Percentiles rank a stretch among this genome's conserved stretches.
Conservation (phyloP, 257 asterid species). For the Phtheirospermum japonicum region DNA sequence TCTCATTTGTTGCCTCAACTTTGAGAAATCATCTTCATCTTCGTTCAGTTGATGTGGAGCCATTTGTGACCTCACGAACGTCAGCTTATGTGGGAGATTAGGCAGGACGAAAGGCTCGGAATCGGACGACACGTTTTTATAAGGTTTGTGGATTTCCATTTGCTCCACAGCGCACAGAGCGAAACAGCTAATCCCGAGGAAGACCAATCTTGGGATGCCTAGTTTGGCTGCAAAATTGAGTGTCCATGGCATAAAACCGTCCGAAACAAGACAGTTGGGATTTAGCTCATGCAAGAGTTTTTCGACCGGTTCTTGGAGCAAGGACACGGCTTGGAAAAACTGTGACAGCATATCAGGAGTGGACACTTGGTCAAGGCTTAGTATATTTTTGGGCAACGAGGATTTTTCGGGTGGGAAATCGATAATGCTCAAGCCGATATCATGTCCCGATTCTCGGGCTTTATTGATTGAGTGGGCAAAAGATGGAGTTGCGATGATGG, state of each 20-base stretch:
- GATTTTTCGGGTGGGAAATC: slow-evolving; percentile 40
- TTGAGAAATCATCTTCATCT: neutral
- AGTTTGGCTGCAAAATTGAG: slow-evolving; percentile 38
- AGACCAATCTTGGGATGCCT: slow-evolving; percentile 45
- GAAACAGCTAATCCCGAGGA: slow-evolving; percentile 41
- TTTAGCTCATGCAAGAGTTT: slow-evolving; percentile 26
- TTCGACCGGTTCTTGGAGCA: slow-evolving; percentile 45
- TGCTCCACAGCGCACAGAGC: slow-evolving; percentile 30
- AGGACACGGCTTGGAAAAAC: slow-evolving; percentile 25
- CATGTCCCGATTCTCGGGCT: slow-evolving; percentile 32
- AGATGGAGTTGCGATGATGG: slow-evolving; percentile 42
- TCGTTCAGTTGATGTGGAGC: slow-evolving; percentile 25
- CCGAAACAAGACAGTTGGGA: slow-evolving; percentile 43
- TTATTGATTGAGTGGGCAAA: slow-evolving; percentile 28
- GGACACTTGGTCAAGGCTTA: slow-evolving; percentile 32
- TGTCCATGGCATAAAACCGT: slow-evolving; percentile 51
- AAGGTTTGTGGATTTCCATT: slow-evolving; percentile 36
- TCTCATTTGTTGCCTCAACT: neutral
- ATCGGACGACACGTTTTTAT: slow-evolving; percentile 38
- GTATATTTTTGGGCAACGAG: slow-evolving; percentile 36
- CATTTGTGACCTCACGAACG: slow-evolving; percentile 32
- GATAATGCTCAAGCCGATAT: slow-evolving; percentile 31
- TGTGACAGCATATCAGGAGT: slow-evolving; percentile 2
- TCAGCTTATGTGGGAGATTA: slow-evolving; percentile 37
- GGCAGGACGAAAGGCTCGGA: slow-evolving; percentile 41